Percentiles rank a stretch among this genome's conserved stretches.
phyloP scores from a whole-genome alignment of 352 stramenopile species.

The Thalassiosira mediterranea region DNA sequence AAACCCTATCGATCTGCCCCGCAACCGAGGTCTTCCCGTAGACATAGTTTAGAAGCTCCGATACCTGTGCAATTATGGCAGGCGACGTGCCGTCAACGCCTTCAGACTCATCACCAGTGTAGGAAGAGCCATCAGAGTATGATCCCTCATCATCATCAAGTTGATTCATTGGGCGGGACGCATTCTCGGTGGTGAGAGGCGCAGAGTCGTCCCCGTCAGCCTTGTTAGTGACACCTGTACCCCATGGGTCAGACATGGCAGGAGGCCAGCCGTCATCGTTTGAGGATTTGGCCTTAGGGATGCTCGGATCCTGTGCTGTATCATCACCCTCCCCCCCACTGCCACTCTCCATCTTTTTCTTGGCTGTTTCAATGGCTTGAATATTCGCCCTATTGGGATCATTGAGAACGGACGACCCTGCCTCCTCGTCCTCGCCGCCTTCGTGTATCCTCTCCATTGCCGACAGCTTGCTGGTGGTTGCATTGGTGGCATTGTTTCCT shows the following conservation, averaged over 20 bases:
- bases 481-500: neutral
- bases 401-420: constrained; percentile 36
- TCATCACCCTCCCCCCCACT: neutral
- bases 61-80: constrained; percentile 83
- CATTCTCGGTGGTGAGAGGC: constrained; percentile 15
- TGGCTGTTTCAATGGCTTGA: constrained; percentile 45
- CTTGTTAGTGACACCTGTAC: constrained; percentile 1
- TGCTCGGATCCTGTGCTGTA: neutral
- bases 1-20: constrained; percentile 84
- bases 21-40: constrained; percentile 84
- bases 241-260: constrained; percentile 54
- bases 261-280: constrained; percentile 51
- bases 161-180: neutral
- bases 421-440: constrained; percentile 36
- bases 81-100: constrained; percentile 80
- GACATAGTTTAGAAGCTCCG: constrained; percentile 83
- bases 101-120: constrained; percentile 25
- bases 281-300: constrained; percentile 4
- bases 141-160: constrained; percentile 54
- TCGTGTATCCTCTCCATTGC: constrained; percentile 59
- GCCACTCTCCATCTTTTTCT: constrained; percentile 45
- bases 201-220: constrained; percentile 25
- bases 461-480: constrained; percentile 1
- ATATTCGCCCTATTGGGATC: constrained; percentile 48
- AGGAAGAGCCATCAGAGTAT: constrained; percentile 49